Evolutionary conservation across 23 red algal species (phyloP), one percentile per base, ranked within the genome.

Genomic region (Cyanidiococcus yangmingshanensis): DNA sequence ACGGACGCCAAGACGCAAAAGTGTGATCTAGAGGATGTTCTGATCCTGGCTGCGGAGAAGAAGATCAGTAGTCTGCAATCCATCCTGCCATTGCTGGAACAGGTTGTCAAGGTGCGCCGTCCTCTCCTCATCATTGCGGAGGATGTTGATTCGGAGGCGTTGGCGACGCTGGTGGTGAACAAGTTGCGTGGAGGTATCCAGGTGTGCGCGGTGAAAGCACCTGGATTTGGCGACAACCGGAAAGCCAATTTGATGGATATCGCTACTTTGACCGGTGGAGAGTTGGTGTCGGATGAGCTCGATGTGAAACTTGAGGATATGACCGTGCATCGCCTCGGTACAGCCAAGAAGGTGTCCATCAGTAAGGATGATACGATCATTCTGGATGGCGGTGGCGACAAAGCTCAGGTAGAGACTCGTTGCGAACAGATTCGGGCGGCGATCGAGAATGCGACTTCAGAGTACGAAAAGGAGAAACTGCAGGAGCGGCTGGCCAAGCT

Each of bases 391-490:
- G 74, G 77, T 26, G 88, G 88, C 41, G 79, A 75, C 1, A 83
- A 82, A 16, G 67, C 59, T 58, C 82, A 68, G 12, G 82, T 97
- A 39, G 59, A 82, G n/a, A 81, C 85, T 30, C 79, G 93, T 58
- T 97, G 93, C 74, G 93, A 97, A 16, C 87, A 83, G 85, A 76
- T 97, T 57, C 59, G 89, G 40, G 83, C 87, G 25, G 79, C 80
- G 24, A 85, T 97, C 29, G 88, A 97, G 17, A 57, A 39, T 18
- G 79, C 85, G n/a, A 80, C 82, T 30, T 89, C 82, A 25, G 93
- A 97, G 24, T 97, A 97, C 58, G 93, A 97, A 74, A 97, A 97
- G 74, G 93, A 97, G 76, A 97, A 97, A 78, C 79, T 91, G 39
- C 88, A 90, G 37, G 93, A 97, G 76, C 68, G 93, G 25, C 37